Evolutionary conservation across 2,329 filamentous ascomycete genomes (phyloP), one percentile per base, ranked within the genome.

Genomic region (Dichotomopilus funicola): DNA sequence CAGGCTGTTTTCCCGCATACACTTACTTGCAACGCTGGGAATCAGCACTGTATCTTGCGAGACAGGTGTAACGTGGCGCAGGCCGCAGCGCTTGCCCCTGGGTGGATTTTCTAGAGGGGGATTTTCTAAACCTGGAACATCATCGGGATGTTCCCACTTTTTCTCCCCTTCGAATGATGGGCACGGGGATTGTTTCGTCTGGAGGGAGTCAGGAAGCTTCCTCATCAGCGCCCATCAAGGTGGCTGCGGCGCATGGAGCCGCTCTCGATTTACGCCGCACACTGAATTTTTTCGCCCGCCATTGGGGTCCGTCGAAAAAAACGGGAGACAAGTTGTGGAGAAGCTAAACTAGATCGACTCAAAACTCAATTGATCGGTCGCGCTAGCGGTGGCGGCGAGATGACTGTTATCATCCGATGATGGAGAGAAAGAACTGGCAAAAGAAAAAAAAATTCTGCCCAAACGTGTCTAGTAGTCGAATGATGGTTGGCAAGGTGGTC

Each of bases 401-500:
- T 56, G 54, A 37, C 41, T 38, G 37, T 47, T 10, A 38, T 36
- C 12, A 37, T n/a, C 40, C 34, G 45, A 7, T 27, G 19, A 27
- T 27, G 19, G 19, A 27, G 19, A 27, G 19, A 27, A 27, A 27
- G 19, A 27, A 27, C 35, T 11, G 41, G 45, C 19, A 51, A 45
- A 38, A 44, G 10, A 6, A 42, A 42, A 42, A 27, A 27, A 34
- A 41, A 38, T 36, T 37, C 31, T 41, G 44, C 37, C 31, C 36
- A 44, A 57, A 19, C 43, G 11, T 54, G 40, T 27, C 34, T 44
- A 27, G 43, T 35, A 58, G 44, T 48, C 52, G 52, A 52, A 58
- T 54, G 43, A 52, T 54, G 52, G 40, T 45, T 6, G 49, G n/a
- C 51, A 52, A 54, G 31, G 55, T 53, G 49, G 56, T 50, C 49